These are phyloP conservation scores for Phaeoacremonium minimum DNA, from an alignment of 2,329 filamentous ascomycete species.

Conservation along the genomic window DNA sequence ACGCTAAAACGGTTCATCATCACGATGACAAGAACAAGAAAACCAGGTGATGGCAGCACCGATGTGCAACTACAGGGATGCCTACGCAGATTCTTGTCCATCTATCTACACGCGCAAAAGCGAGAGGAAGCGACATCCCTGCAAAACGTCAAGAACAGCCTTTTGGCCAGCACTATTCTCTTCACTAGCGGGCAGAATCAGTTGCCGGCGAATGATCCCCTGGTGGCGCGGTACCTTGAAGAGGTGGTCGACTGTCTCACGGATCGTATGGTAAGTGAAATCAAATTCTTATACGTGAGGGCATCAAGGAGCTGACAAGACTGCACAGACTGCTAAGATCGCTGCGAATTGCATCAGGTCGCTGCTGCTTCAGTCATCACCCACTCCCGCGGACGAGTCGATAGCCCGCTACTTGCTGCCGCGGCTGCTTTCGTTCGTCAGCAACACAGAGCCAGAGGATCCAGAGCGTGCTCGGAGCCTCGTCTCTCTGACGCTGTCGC, in stretches of 20 bases:
- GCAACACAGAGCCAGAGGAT: conserved; percentile 67
- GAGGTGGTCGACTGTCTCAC: conserved; percentile 82
- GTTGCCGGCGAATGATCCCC: conserved; percentile 69
- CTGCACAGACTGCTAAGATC: conserved; percentile 71
- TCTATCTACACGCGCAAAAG: conserved; percentile 72
- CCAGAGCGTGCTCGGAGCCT: conserved; percentile 70
- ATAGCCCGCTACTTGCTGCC: conserved; percentile 74
- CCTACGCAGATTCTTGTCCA: conserved; percentile 75
- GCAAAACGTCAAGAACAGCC: conserved; percentile 85
- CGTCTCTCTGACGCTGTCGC: conserved; percentile 69
- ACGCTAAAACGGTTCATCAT: conserved; percentile 88
- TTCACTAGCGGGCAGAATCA: conserved; percentile 75
- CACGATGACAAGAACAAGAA: conserved; percentile 56
- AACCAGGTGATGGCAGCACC: conserved; percentile 33
- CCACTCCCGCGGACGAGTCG: conserved; percentile 63
- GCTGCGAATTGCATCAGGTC: conserved; percentile 87
- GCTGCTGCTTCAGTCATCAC: conserved; percentile 63
- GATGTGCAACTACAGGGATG: conserved; percentile 75
- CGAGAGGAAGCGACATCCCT: conserved; percentile 72
- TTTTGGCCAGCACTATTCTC: conserved; percentile 83
- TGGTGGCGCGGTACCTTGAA: conserved; percentile 70
- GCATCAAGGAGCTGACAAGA: conserved; percentile 11
- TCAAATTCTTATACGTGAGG: background rate
- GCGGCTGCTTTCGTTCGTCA: conserved; percentile 70
- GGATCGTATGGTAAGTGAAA: conserved; percentile 60